phyloP scores from a whole-genome alignment of 345 rosid species.

The Eucalyptus marginata region DNA sequence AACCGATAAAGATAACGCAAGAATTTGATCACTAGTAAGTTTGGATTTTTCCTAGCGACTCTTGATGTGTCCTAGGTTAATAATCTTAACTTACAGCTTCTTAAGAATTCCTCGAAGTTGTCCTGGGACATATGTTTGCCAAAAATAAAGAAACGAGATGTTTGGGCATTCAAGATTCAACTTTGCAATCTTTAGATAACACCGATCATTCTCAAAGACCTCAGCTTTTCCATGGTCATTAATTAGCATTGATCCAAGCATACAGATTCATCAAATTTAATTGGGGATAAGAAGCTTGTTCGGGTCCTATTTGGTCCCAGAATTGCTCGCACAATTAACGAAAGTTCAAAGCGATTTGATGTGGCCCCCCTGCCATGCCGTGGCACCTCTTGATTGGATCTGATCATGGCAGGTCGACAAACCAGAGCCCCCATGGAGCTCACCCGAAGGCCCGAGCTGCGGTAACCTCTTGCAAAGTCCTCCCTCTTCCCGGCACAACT shows the following conservation, averaged over 20 bases:
- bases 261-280: neutral
- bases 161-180: neutral
- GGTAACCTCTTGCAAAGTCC: neutral
- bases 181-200: no score
- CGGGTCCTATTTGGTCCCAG: neutral
- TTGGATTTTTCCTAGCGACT: neutral
- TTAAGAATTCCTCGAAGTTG: accelerated
- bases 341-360: neutral
- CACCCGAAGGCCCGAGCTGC: slow-evolving; percentile 19
- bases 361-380: slow-evolving; percentile 12
- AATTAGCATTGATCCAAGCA: neutral
- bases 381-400: slow-evolving; percentile 1
- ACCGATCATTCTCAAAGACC: neutral
- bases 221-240: neutral
- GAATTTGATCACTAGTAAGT: neutral
- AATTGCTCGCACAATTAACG: neutral
- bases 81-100: neutral
- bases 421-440: slow-evolving; percentile 18
- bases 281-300: neutral
- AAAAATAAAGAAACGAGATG: neutral
- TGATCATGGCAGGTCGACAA: neutral
- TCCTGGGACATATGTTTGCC: neutral
- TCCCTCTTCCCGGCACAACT: no score
- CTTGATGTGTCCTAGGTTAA: neutral
- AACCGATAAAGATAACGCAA: neutral